A percentile compares a stretch with the other conserved stretches of the same genome.
Evolutionary conservation across 2,329 filamentous ascomycete genomes (phyloP).

Genomic region (Botrytis deweyae): DNA sequence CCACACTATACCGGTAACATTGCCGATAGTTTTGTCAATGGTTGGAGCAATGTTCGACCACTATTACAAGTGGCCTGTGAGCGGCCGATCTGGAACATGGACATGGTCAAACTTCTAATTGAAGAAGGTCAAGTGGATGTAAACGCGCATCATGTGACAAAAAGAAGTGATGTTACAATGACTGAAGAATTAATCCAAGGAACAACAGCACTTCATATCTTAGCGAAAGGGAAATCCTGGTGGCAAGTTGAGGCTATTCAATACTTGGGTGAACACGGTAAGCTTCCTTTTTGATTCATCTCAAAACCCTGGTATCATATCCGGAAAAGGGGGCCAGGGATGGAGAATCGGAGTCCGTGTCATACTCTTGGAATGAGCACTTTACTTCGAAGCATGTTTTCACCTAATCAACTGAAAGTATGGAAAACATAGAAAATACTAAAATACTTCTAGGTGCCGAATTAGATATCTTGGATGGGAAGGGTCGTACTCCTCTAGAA

Average conservation of each 20-base stretch:
- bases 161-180: background rate
- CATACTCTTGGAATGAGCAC: background rate
- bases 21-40: background rate
- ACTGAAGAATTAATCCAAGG: background rate
- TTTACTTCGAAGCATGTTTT: too few relatives aligned
- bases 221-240: constrained; percentile 20
- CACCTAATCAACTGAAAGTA: too few relatives aligned
- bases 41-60: background rate
- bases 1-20: background rate
- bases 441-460: constrained; percentile 25
- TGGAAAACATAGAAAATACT: background rate
- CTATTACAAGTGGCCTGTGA: constrained; percentile 7
- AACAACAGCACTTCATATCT: constrained; percentile 24
- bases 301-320: background rate
- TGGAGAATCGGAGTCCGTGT: too few relatives aligned
- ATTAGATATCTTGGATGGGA: constrained; percentile 28
- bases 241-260: constrained; percentile 27
- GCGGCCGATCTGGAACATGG: constrained; percentile 39
- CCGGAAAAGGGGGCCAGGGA: too few relatives aligned
- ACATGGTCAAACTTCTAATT: constrained; percentile 41
- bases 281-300: background rate
- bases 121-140: constrained; percentile 40
- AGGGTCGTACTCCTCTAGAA: constrained; percentile 27
- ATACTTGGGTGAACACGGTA: constrained; percentile 33
- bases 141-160: constrained; percentile 26